Base-by-base conservation (phyloP, 2,329 filamentous ascomycete species). In the Fusarium equiseti region DNA sequence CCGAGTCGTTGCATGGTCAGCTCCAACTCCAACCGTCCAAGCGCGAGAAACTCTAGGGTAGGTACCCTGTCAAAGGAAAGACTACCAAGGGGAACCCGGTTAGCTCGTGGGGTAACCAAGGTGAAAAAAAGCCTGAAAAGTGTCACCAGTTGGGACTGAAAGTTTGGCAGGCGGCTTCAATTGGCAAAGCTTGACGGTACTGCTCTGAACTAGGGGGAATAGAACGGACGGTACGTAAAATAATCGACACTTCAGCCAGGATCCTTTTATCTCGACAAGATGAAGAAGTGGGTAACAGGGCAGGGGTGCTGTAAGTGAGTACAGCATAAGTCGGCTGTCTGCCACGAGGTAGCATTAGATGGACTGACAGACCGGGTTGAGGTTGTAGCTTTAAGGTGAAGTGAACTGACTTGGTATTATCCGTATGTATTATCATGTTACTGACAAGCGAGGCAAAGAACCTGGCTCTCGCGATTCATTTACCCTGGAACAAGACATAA, bases 51-150 rank as follows among this genome's bases (percentile, higher is more conserved):
- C 49, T 66, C 63, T 54, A 66, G 56, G 63, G 56, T 66, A 38
- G 24, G 38, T 18, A 9, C 35, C 26, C 22, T 51, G 43, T 20
- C 44, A 61, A 27, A 22, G 35, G 13, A 61, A 27, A 22, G 35
- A 16, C n/a, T 45, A 40, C 29, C 59, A 27, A 63, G 45, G 43
- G 22, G 24, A 31, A 26, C 29, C 50, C 24, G 11, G 24, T 48
- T 26, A 40, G 63, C 51, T 62, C 49, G 60, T 69, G 66, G 60
- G 66, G 66, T 57, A 61, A 27, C 38, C 11, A 42, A 53, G n/a
- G n/a, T 42, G 10, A 38, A 32, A 31, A 51, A 55, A 31, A 24
- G 32, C 20, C 26, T 22, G 24, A 29, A 43, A 52, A 24, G 24
- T 27, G n/a, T 53, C 24, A 13, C 31, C 22, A 10, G 16, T 42